These are phyloP conservation scores for Hortiboletus campestris DNA, from an alignment of 768 basidiomycete genomes.

Conservation along the genomic window DNA sequence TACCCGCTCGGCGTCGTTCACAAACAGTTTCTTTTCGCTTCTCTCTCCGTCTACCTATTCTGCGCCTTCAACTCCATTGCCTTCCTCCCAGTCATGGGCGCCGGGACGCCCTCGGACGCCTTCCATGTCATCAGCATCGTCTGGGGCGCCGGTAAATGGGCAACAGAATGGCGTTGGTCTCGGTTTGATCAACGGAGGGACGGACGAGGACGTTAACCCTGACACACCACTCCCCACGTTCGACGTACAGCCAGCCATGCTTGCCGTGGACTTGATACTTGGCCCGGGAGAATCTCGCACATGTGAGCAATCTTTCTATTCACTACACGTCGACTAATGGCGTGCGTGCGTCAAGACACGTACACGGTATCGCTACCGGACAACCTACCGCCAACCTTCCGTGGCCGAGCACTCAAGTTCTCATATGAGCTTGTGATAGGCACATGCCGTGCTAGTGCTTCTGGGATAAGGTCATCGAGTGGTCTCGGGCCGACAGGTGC, in stretches of 20 bases:
- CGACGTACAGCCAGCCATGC: slow-evolving; percentile 80
- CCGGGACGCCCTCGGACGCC: slow-evolving; percentile 18
- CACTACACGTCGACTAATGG: not conserved
- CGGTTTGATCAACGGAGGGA: slow-evolving; percentile 26
- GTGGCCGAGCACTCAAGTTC: slow-evolving; percentile 79
- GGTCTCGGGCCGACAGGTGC: slow-evolving; percentile 36
- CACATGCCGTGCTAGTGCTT: slow-evolving; percentile 62
- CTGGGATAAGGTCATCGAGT: slow-evolving; percentile 30
- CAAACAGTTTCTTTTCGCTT: slow-evolving; percentile 49
- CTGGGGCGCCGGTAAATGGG: not conserved
- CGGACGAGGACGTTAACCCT: slow-evolving; percentile 51
- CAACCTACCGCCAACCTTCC: slow-evolving; percentile 86
- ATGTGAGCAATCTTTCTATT: slow-evolving; percentile 45
- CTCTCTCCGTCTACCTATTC: slow-evolving; percentile 41
- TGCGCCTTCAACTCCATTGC: slow-evolving; percentile 20
- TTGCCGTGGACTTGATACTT: slow-evolving; percentile 83
- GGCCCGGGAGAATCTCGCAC: slow-evolving; percentile 80
- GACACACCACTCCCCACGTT: slow-evolving; percentile 79
- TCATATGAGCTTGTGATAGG: slow-evolving; percentile 91
- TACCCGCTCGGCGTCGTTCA: slow-evolving; percentile 50
- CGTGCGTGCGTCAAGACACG: slow-evolving; percentile 52
- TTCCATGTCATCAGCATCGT: slow-evolving; percentile 25
- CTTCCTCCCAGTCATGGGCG: slow-evolving; percentile 26
- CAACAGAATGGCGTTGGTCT: slow-evolving; percentile 30
- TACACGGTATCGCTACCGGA: slow-evolving; percentile 76